Evolutionary conservation across 345 rosid species (phyloP).

Genomic region (Citrus sp.): DNA sequence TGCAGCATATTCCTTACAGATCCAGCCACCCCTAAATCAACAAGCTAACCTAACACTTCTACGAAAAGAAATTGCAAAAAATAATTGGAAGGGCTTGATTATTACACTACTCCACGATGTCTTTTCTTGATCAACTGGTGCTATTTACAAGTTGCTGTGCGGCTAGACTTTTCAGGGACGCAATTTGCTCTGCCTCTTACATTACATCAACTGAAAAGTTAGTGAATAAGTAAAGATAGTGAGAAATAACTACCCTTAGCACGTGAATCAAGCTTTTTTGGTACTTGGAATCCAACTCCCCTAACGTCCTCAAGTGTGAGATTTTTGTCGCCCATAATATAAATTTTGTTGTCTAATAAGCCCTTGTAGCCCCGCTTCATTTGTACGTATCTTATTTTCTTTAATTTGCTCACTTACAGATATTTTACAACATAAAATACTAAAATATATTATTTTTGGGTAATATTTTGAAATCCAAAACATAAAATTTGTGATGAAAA

Average conservation of each 20-base stretch:
- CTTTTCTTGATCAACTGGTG: neutral
- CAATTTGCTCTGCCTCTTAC: neutral
- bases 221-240: neutral
- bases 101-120: neutral
- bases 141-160: neutral
- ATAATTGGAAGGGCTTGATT: neutral
- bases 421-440: too few species aligned
- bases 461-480: too few species aligned
- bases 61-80: neutral
- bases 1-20: neutral
- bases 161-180: neutral
- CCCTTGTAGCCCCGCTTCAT: too few species aligned
- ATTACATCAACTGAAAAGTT: neutral
- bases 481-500: too few species aligned
- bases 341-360: too few species aligned
- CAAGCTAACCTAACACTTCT: neutral
- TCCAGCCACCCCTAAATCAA: neutral
- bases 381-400: too few species aligned
- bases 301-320: neutral
- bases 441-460: too few species aligned
- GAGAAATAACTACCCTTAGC: neutral
- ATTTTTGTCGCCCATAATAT: too few species aligned
- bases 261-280: slow-evolving; percentile 15
- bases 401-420: too few species aligned
- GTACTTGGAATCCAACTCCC: neutral